Conservation (phyloP, 495 filamentous ascomycete species). For the Halenospora varia region DNA sequence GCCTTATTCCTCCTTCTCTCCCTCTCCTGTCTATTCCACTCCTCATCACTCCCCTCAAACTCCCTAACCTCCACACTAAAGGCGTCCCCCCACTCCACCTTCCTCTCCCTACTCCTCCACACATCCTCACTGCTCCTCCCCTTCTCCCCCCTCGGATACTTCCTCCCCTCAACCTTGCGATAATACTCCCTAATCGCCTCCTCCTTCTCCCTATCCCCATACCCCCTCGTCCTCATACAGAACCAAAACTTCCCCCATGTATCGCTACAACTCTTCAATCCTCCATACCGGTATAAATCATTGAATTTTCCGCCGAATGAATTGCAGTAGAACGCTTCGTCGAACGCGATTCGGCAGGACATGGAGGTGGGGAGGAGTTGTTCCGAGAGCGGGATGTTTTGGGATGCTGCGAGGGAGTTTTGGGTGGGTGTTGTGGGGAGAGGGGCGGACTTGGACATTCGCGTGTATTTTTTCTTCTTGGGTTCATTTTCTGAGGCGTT, state of each 20-base stretch:
- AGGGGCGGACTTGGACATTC: conserved; percentile 16
- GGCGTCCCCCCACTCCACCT: conserved; percentile 37
- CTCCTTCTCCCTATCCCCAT: conserved; percentile 44
- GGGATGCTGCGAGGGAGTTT: conserved; percentile 9
- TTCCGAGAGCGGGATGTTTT: conserved; percentile 30
- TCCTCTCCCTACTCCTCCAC: conserved; percentile 66
- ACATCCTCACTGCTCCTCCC: conserved; percentile 87
- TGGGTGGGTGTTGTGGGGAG: conserved; percentile 8
- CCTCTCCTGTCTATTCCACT: conserved; percentile 57
- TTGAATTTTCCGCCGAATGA: conserved; percentile 83
- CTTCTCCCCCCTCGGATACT: conserved; percentile 62
- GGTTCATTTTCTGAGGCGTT: conserved; percentile 28
- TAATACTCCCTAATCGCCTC: conserved; percentile 66
- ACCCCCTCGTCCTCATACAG: conserved; percentile 78
- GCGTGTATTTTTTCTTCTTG: conserved; percentile 26
- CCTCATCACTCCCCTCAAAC: conserved; percentile 45
- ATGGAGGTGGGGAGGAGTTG: conserved; percentile 72
- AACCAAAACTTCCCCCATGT: conserved; percentile 91
- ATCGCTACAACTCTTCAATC: conserved; percentile 65
- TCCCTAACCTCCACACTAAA: conserved; percentile 31
- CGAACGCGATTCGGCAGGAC: conserved; percentile 88
- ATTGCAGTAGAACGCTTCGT: conserved; percentile 92
- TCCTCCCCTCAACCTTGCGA: conserved; percentile 61
- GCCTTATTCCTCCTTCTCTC: conserved; percentile 27
- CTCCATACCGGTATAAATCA: conserved; percentile 78